A percentile compares a stretch with the other conserved stretches of the same genome.
phyloP scores from a whole-genome alignment of 2,329 filamentous ascomycete genomes.

The Ceratocystis destructans region DNA sequence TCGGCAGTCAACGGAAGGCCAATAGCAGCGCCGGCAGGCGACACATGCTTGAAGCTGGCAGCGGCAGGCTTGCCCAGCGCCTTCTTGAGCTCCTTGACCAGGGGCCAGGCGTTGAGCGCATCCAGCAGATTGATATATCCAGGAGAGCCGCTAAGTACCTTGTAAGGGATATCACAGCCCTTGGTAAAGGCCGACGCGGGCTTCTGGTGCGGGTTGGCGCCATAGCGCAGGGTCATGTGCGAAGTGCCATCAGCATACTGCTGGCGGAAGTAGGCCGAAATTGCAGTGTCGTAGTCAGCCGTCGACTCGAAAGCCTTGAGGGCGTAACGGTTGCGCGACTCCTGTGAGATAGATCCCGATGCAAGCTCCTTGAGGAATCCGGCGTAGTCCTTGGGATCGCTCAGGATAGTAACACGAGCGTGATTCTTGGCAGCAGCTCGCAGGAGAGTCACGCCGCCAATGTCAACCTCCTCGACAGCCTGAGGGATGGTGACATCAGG shows the following conservation, averaged over 20 bases:
- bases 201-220: conserved; percentile 97
- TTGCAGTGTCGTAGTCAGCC: conserved; percentile 88
- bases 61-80: conserved; percentile 80
- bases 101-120: conserved; percentile 87
- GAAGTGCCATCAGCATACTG: conserved; percentile 78
- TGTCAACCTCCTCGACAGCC: conserved; percentile 97
- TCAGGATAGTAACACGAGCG: conserved; percentile 85
- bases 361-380: conserved; percentile 87
- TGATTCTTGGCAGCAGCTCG: conserved; percentile 98
- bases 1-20: conserved; percentile 72
- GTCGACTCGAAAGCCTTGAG: conserved; percentile 98
- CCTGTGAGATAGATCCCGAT: conserved; percentile 71
- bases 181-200: conserved; percentile 73
- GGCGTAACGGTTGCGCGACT: conserved; percentile 75
- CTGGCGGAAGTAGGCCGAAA: conserved; percentile 94
- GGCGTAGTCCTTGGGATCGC: conserved; percentile 83
- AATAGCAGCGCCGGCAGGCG: conserved; percentile 88
- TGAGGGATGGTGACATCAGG: conserved; percentile 93
- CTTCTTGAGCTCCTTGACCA: conserved; percentile 90
- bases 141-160: conserved; percentile 74
- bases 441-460: conserved; percentile 91
- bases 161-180: conserved; percentile 73
- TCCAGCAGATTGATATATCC: conserved; percentile 97
- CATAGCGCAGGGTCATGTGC: conserved; percentile 78
- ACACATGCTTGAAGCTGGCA: conserved; percentile 98